Evolutionary conservation across 2,329 filamentous ascomycete genomes (phyloP).

Genomic region (Stylonectria norvegica): DNA sequence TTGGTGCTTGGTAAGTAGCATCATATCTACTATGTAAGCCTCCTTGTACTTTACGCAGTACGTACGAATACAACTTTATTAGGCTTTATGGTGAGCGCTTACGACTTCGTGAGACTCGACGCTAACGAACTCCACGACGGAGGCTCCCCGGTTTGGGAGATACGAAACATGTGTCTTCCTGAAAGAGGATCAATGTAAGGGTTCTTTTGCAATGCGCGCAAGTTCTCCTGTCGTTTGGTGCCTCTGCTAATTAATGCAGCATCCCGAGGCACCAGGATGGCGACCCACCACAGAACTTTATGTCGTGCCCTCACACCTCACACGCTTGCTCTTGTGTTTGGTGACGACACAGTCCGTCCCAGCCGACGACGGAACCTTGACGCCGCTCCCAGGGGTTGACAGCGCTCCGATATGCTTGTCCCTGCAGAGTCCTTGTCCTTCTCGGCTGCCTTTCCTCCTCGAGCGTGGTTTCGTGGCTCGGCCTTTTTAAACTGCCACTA

Average conservation of each 20-base stretch:
- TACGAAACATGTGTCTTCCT: no score
- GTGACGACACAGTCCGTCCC: background rate
- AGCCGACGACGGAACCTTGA: background rate
- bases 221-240: background rate
- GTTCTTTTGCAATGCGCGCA: conserved; percentile 5
- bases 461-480: background rate
- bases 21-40: no score
- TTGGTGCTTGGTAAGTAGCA: no score
- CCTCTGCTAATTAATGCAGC: conserved; percentile 6
- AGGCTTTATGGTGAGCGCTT: background rate
- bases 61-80: background rate
- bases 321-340: background rate
- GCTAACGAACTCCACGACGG: background rate
- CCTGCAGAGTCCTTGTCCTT: background rate
- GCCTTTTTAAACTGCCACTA: background rate
- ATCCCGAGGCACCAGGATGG: conserved; percentile 11
- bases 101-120: background rate
- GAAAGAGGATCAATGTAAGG: no score
- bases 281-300: background rate
- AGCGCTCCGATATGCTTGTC: conserved; percentile 1
- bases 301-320: background rate
- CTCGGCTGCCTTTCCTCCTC: background rate
- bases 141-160: no score
- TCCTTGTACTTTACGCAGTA: no score
- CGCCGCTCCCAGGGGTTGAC: background rate